Percentiles rank a stretch among this genome's conserved stretches.
phyloP scores from a whole-genome alignment of 2,329 filamentous ascomycete genomes.

The Fusarium sp. region DNA sequence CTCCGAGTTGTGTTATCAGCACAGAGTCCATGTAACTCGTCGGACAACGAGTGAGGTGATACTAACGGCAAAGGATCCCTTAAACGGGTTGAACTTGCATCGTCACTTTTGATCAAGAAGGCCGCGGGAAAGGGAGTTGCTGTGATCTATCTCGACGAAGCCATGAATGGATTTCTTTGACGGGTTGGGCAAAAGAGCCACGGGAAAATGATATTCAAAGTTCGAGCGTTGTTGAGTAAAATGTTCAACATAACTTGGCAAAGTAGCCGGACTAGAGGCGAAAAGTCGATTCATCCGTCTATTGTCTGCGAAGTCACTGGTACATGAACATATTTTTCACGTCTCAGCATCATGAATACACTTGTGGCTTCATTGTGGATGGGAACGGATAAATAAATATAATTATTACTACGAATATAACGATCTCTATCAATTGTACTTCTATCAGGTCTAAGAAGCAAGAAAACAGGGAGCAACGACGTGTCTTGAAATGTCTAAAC shows the following conservation, averaged over 20 bases:
- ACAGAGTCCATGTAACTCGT: neutral
- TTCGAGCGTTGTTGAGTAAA: rapidly evolving
- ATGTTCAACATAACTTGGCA: rapidly evolving
- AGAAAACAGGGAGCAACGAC: neutral
- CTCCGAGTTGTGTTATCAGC: neutral
- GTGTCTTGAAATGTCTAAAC: neutral
- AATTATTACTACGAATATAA: neutral
- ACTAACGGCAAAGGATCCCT: neutral
- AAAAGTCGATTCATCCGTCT: rapidly evolving
- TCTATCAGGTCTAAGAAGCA: neutral
- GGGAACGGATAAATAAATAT: rapidly evolving
- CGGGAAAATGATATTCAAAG: too few relatives aligned
- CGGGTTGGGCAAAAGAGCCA: neutral
- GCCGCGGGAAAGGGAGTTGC: too few relatives aligned
- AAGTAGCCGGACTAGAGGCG: rapidly evolving
- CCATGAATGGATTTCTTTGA: rapidly evolving
- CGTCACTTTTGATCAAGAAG: too few relatives aligned
- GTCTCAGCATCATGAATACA: neutral
- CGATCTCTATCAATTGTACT: neutral
- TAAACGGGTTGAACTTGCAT: rapidly evolving
- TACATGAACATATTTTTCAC: rapidly evolving
- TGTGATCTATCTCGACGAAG: too few relatives aligned
- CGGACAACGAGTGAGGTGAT: neutral
- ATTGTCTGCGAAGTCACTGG: rapidly evolving
- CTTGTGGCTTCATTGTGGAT: rapidly evolving